Percentiles rank a stretch among this genome's conserved stretches.
phyloP scores from a whole-genome alignment of 2,329 filamentous ascomycete species.

The Fusarium abutilonis region DNA sequence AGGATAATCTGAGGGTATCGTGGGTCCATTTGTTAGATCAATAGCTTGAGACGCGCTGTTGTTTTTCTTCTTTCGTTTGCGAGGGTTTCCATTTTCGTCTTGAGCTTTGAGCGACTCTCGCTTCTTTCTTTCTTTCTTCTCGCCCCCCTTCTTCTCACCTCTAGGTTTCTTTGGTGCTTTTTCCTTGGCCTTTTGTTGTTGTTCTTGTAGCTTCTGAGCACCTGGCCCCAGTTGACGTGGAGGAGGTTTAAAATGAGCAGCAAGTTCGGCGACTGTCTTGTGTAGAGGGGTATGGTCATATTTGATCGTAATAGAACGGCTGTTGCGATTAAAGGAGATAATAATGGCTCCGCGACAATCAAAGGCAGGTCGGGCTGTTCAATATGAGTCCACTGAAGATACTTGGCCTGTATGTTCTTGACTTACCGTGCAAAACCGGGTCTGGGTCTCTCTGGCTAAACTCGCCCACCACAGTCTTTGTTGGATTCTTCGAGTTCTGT shows the following conservation, averaged over 20 bases:
- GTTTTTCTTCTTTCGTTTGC: conserved; percentile 46
- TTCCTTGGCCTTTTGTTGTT: conserved; percentile 38
- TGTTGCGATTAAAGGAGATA: conserved; percentile 60
- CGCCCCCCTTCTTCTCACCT: conserved; percentile 45
- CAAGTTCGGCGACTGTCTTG: conserved; percentile 62
- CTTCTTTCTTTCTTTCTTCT: conserved; percentile 45
- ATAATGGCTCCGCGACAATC: conserved; percentile 65
- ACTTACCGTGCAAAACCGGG: conserved; percentile 56
- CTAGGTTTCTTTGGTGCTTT: conserved; percentile 46
- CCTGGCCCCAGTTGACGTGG: conserved; percentile 49
- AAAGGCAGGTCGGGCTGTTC: conserved; percentile 64
- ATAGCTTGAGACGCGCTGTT: conserved; percentile 33
- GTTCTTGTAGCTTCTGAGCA: conserved; percentile 41
- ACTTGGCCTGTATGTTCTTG: background rate
- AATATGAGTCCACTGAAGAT: background rate
- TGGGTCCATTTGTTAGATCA: conserved; percentile 15
- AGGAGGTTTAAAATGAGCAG: conserved; percentile 58
- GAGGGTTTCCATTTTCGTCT: conserved; percentile 41
- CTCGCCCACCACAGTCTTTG: conserved; percentile 57
- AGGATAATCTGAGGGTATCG: conserved; percentile 29
- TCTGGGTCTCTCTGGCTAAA: conserved; percentile 61
- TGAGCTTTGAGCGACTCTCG: conserved; percentile 39
- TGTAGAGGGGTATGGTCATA: conserved; percentile 68
- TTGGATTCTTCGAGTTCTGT: conserved; percentile 55
- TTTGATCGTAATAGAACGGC: conserved; percentile 60